Percentiles rank a stretch among this genome's conserved stretches.
phyloP scores from a whole-genome alignment of 768 basidiomycete species.

The Tubosaeta brunneosetosa region DNA sequence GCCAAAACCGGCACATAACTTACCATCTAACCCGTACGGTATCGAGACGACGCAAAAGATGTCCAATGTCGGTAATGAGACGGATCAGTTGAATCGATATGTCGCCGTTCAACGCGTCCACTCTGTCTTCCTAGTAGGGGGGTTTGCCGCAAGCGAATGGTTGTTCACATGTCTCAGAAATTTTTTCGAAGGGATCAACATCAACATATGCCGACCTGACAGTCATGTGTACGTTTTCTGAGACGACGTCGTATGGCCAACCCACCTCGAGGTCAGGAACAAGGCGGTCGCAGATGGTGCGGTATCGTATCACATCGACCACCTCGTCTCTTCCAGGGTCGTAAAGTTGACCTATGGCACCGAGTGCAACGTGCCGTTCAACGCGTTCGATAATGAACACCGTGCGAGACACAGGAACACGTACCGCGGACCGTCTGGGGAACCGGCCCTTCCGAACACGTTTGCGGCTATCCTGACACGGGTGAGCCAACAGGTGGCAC shows the following conservation, averaged over 20 bases:
- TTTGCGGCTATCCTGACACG: constrained; percentile 42
- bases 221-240: constrained; percentile 45
- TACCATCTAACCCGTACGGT: too few relatives aligned
- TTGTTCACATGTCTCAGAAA: constrained; percentile 40
- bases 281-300: constrained; percentile 42
- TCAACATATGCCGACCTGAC: constrained; percentile 47
- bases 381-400: constrained; percentile 39
- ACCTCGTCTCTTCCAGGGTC: constrained; percentile 45
- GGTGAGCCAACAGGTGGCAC: constrained; percentile 23
- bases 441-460: constrained; percentile 34
- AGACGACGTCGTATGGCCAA: background rate
- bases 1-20: too few relatives aligned
- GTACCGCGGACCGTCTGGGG: constrained; percentile 36
- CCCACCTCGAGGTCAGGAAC: constrained; percentile 29
- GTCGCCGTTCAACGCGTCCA: constrained; percentile 3
- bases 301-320: constrained; percentile 36
- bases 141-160: constrained; percentile 49
- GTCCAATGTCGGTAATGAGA: too few relatives aligned
- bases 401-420: constrained; percentile 27
- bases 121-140: constrained; percentile 50
- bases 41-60: too few relatives aligned
- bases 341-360: constrained; percentile 47
- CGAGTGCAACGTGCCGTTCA: constrained; percentile 34
- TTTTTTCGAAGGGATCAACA: constrained; percentile 34
- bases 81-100: background rate